Evolutionary conservation across 768 basidiomycete species (phyloP).

Genomic region (Leccinum variicolor): DNA sequence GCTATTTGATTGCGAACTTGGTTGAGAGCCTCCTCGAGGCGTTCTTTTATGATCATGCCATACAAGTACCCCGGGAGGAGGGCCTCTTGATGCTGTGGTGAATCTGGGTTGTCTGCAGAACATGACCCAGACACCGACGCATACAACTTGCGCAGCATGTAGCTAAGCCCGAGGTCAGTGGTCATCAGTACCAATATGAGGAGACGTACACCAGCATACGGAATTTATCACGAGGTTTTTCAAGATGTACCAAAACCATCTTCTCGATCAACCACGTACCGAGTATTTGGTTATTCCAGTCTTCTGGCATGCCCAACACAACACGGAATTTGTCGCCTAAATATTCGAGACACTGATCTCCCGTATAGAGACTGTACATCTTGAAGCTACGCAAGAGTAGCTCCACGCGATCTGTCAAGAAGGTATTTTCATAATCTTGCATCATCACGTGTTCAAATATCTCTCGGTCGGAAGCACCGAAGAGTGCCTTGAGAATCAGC

Average conservation of each 20-base stretch:
- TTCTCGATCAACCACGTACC: constrained; percentile 83
- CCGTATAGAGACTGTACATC: constrained; percentile 82
- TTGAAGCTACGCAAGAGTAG: constrained; percentile 93
- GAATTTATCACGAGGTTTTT: constrained; percentile 88
- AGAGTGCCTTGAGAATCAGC: constrained; percentile 91
- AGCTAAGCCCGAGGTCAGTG: constrained; percentile 46
- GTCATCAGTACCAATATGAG: not conserved
- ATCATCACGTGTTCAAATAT: constrained; percentile 96
- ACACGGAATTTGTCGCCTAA: constrained; percentile 96
- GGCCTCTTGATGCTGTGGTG: constrained; percentile 97
- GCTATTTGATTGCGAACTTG: constrained; percentile 66
- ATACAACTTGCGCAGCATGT: constrained; percentile 96
- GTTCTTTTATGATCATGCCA: constrained; percentile 97
- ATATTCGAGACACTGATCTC: constrained; percentile 90
- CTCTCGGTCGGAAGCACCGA: constrained; percentile 89
- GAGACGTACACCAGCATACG: constrained; percentile 75
- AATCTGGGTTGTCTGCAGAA: constrained; percentile 95
- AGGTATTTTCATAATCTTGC: constrained; percentile 96
- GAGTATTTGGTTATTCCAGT: constrained; percentile 81
- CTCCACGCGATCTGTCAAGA: constrained; percentile 96
- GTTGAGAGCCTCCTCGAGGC: constrained; percentile 85
- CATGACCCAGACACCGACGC: constrained; percentile 86
- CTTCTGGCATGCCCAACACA: constrained; percentile 86
- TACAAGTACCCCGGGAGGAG: constrained; percentile 90
- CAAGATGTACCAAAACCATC: constrained; percentile 86